A percentile compares a stretch with the other conserved stretches of the same genome.
phyloP scores from a whole-genome alignment of 495 filamentous ascomycete species.

The Thermothielavioides terrestris region DNA sequence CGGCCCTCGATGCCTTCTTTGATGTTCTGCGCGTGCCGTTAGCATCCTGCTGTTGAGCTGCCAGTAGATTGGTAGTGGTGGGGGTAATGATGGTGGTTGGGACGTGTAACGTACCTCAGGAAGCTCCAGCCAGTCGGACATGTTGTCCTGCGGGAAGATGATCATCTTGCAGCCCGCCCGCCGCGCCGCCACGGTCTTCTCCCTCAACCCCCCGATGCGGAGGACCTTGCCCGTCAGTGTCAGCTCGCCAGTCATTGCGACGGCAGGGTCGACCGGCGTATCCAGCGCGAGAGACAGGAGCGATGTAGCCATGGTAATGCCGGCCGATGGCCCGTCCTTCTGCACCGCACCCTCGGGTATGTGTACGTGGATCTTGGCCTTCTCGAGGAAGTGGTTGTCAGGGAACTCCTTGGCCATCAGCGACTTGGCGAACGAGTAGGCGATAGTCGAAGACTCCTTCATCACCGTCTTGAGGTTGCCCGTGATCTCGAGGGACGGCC shows the following conservation, averaged over 20 bases:
- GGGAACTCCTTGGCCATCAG: slow-evolving; percentile 75
- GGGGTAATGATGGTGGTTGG: background rate
- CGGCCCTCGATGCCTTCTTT: slow-evolving; percentile 88
- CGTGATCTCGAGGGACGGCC: slow-evolving; percentile 76
- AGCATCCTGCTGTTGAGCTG: slow-evolving; percentile 18
- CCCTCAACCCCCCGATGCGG: slow-evolving; percentile 87
- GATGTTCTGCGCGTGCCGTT: slow-evolving; percentile 65
- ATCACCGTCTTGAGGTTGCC: slow-evolving; percentile 95
- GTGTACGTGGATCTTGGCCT: slow-evolving; percentile 91
- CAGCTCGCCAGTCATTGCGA: slow-evolving; percentile 98
- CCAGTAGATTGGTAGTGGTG: background rate
- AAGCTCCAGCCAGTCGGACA: slow-evolving; percentile 93
- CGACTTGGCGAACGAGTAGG: slow-evolving; percentile 92
- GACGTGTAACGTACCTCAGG: slow-evolving; percentile 91
- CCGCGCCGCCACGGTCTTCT: slow-evolving; percentile 98
- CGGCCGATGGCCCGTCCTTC: slow-evolving; percentile 93
- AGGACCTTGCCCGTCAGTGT: slow-evolving; percentile 97
- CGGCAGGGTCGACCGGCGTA: slow-evolving; percentile 65
- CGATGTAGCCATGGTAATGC: slow-evolving; percentile 94
- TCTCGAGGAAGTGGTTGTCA: slow-evolving; percentile 91
- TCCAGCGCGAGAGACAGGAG: slow-evolving; percentile 78
- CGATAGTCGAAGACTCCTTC: slow-evolving; percentile 92
- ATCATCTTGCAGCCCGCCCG: slow-evolving; percentile 90
- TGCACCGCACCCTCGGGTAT: slow-evolving; percentile 94
- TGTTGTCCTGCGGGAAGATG: slow-evolving; percentile 91